Percentiles rank a stretch among this genome's conserved stretches.
Evolutionary conservation across 106 monocot species (phyloP).

Genomic region (Platanthera guangdongensis): DNA sequence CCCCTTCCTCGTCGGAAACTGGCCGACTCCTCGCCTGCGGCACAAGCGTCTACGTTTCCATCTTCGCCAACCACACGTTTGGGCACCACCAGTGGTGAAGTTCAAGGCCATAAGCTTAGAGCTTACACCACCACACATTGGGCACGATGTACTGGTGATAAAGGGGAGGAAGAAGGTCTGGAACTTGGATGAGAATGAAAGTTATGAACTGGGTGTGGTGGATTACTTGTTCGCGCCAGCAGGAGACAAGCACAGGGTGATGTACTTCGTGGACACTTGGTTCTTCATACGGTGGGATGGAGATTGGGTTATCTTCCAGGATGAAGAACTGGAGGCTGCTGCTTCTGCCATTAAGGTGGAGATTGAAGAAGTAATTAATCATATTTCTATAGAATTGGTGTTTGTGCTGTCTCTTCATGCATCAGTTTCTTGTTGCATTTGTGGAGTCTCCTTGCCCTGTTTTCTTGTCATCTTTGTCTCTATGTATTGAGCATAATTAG

Average conservation of each 20-base stretch:
- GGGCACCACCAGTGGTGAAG: constrained; percentile 64
- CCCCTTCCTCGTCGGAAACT: constrained; percentile 17
- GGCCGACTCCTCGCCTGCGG: constrained; percentile 78
- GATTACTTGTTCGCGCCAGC: constrained; percentile 79
- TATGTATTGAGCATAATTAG: not conserved
- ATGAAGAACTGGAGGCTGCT: constrained; percentile 65
- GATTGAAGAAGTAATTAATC: constrained; percentile 11
- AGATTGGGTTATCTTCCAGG: constrained; percentile 81
- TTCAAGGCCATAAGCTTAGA: constrained; percentile 75
- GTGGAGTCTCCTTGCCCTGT: not conserved
- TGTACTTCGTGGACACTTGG: constrained; percentile 90
- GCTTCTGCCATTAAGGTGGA: constrained; percentile 36
- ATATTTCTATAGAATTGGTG: not conserved
- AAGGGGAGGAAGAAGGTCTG: constrained; percentile 87
- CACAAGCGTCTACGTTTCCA: constrained; percentile 75
- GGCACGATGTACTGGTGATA: constrained; percentile 72
- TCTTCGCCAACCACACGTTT: constrained; percentile 89
- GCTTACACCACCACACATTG: constrained; percentile 88
- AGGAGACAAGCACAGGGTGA: constrained; percentile 70
- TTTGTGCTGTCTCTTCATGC: not conserved
- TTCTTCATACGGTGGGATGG: constrained; percentile 96
- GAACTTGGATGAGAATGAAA: constrained; percentile 67
- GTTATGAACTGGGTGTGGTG: constrained; percentile 50
- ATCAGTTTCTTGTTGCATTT: not conserved
- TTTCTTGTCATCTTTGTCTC: too few relatives aligned